Evolutionary conservation across 805 yeast species (phyloP), one percentile per base, ranked within the genome.

Genomic region (Millerozyma acaciae): DNA sequence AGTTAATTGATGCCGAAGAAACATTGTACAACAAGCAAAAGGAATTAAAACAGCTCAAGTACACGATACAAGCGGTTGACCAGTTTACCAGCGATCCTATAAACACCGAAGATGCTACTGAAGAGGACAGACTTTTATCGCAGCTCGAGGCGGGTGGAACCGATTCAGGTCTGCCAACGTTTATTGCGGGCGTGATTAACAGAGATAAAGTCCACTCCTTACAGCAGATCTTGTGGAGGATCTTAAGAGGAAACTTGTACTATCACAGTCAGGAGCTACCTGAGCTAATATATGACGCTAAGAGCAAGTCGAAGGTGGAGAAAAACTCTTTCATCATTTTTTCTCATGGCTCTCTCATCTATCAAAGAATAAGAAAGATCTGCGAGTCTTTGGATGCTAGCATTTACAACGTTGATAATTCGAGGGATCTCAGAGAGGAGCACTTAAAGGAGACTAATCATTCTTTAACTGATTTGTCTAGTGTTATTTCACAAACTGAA

Each of bases 321-420:
- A 90, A 90, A 57, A 84, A 80, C 53, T 80, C 87, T 29, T 89
- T 93, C 51, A 77, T 94, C 40, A 80, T 90, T 23, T 89, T 89
- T 51, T 84, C 97, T 14, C 97, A 94, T 61, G 99, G 99, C 51
- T 66, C 75, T 22, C 62, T 82, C 41, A 70, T 93, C 37, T 57
- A 82, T 33, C 69, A 75, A 40, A 78, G 90, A 55, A 84, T 89
- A 31, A 76, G 73, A 51, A 83, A 80, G 54, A 86, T 94, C 37
- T 78, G 94, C 40, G 96, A 88, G 51, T 86, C 97, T 1, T 71
- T 93, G 45, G 96, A 88, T 49, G 96, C 95, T 6, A 76, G 72
- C 41, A 68, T 87, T 16, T 84, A 77, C 53, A 70, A 74, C 26
- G 78, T 84, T 20, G 82, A 78, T 38, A 22, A 45, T 14, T 43